These are phyloP conservation scores for Solanum tarapatanum DNA, from an alignment of 257 asterid genomes.

Conservation along the genomic window DNA sequence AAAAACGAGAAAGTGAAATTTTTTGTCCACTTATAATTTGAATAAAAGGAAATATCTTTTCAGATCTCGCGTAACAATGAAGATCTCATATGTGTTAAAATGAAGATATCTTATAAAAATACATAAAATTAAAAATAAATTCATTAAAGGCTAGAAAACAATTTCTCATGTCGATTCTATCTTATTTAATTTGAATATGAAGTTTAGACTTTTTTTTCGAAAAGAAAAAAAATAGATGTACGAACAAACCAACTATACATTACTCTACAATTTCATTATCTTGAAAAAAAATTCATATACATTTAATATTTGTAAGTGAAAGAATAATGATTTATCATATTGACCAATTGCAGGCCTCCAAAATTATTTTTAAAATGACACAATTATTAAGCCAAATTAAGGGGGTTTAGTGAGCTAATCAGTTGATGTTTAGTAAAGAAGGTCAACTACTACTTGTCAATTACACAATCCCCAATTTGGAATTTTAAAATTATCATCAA, in stretches of 20 bases:
- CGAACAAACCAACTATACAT: not conserved
- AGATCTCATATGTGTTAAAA: not conserved
- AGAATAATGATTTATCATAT: not conserved
- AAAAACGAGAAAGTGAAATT: not conserved
- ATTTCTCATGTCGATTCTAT: not conserved
- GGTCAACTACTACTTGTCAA: constrained; percentile 12
- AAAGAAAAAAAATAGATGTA: not conserved
- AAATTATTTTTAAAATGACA: not conserved
- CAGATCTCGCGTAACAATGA: not conserved
- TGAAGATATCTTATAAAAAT: not conserved
- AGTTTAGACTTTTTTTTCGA: not conserved
- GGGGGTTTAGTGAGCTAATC: not conserved
- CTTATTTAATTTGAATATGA: not conserved
- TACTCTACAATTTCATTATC: not conserved
- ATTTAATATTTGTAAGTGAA: not conserved
- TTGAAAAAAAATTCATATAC: not conserved
- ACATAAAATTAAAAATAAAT: not conserved
- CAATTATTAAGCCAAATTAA: not conserved
- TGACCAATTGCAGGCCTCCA: not conserved
- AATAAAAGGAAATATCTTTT: not conserved
- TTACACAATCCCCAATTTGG: constrained; percentile 1
- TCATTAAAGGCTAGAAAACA: not conserved
- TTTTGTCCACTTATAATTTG: not conserved
- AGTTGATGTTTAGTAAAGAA: not conserved
- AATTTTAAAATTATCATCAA: not conserved